Evolutionary conservation across 148 eudicot genomes (phyloP).

Genomic region (Rhododendron ovatum): DNA sequence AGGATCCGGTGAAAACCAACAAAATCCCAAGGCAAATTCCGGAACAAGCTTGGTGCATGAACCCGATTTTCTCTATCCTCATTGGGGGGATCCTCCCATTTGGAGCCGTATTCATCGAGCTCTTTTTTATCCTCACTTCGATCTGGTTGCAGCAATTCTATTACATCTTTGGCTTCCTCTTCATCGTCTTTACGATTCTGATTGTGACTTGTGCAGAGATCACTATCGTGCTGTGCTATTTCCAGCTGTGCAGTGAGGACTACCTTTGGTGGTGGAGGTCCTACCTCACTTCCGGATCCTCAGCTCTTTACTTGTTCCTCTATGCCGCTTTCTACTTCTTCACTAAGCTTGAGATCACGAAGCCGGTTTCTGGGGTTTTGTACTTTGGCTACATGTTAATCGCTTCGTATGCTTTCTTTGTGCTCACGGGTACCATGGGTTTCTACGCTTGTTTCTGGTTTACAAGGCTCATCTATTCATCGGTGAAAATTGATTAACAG

Average conservation of each 20-base stretch:
- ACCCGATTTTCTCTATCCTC: slow-evolving; percentile 40
- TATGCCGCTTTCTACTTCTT: slow-evolving; percentile 53
- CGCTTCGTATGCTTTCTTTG: slow-evolving; percentile 50
- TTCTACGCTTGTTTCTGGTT: slow-evolving; percentile 53
- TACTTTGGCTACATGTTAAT: slow-evolving; percentile 58
- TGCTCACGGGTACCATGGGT: slow-evolving; percentile 53
- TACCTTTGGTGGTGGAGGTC: slow-evolving; percentile 66
- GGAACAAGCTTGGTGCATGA: slow-evolving; percentile 54
- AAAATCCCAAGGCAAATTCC: slow-evolving; percentile 56
- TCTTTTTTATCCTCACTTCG: slow-evolving; percentile 50
- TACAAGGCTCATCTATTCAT: slow-evolving; percentile 56
- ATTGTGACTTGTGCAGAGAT: slow-evolving; percentile 53
- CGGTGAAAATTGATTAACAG: slow-evolving; percentile 49
- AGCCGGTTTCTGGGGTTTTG: slow-evolving; percentile 44
- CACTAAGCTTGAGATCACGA: slow-evolving; percentile 51
- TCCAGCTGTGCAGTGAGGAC: slow-evolving; percentile 57
- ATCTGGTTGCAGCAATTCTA: slow-evolving; percentile 55
- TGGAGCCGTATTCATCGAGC: slow-evolving; percentile 56
- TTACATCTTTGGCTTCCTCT: slow-evolving; percentile 52
- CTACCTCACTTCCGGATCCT: slow-evolving; percentile 51
- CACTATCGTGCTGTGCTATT: slow-evolving; percentile 51
- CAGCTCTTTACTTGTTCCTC: slow-evolving; percentile 47
- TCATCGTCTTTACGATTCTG: slow-evolving; percentile 39
- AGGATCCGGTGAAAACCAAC: slow-evolving; percentile 50
- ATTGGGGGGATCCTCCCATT: slow-evolving; percentile 58